Evolutionary conservation across 2,329 filamentous ascomycete genomes (phyloP).

Genomic region (Diplodia intermedia): DNA sequence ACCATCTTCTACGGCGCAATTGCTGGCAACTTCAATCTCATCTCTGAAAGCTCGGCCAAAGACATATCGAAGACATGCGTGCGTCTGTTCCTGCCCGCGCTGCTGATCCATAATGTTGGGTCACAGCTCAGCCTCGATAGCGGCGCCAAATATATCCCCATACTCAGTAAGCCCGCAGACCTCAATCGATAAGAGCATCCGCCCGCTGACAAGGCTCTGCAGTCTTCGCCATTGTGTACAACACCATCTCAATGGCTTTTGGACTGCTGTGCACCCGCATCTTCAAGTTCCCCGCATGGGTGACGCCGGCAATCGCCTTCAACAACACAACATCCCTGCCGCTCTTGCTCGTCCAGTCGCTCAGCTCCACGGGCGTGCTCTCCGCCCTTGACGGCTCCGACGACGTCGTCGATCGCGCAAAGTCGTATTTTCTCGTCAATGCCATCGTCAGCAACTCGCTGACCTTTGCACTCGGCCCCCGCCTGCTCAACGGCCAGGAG

Average conservation of each 20-base stretch:
- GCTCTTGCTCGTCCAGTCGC: slow-evolving; percentile 59
- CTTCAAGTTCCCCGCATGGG: slow-evolving; percentile 61
- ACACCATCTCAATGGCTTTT: slow-evolving; percentile 56
- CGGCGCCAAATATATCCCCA: slow-evolving; percentile 56
- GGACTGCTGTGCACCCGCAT: slow-evolving; percentile 53
- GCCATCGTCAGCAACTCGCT: slow-evolving; percentile 68
- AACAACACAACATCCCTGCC: slow-evolving; percentile 65
- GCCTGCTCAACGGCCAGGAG: slow-evolving; percentile 59
- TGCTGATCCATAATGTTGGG: slow-evolving; percentile 62
- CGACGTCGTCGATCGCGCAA: slow-evolving; percentile 63
- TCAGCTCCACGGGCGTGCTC: slow-evolving; percentile 65
- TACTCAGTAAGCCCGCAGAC: slow-evolving; percentile 50
- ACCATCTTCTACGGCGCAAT: slow-evolving; percentile 61
- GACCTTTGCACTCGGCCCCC: slow-evolving; percentile 69
- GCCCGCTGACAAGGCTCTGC: background rate
- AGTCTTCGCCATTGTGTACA: slow-evolving; percentile 62
- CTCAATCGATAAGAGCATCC: background rate
- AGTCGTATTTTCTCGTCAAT: slow-evolving; percentile 71
- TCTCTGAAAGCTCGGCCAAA: slow-evolving; percentile 57
- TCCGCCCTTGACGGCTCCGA: slow-evolving; percentile 52
- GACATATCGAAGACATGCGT: slow-evolving; percentile 62
- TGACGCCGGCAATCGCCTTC: slow-evolving; percentile 61
- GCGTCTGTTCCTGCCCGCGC: slow-evolving; percentile 60
- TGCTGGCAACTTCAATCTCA: slow-evolving; percentile 58
- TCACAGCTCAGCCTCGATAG: slow-evolving; percentile 58